phyloP scores from a whole-genome alignment of 116 monocot genomes.

The Papilionanthe hybrid region DNA sequence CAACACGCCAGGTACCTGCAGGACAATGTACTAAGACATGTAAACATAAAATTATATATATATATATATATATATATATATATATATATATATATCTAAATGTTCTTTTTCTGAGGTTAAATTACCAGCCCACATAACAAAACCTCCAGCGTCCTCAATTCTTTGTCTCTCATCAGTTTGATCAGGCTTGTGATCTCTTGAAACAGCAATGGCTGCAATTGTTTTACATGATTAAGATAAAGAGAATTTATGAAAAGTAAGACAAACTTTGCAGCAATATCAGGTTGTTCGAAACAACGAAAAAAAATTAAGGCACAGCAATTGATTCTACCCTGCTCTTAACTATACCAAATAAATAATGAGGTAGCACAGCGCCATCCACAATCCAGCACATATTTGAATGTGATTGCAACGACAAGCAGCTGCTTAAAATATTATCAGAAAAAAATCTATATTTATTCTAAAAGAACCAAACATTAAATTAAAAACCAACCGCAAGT shows the following conservation, averaged over 20 bases:
- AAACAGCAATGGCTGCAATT: constrained; percentile 81
- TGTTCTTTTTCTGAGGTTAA: neutral
- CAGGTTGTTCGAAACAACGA: neutral
- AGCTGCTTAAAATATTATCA: too few species aligned
- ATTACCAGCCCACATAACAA: constrained; percentile 95
- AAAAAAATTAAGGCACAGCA: neutral
- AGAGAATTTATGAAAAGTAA: neutral
- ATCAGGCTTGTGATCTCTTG: constrained; percentile 91
- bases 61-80: neutral
- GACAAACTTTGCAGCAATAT: neutral
- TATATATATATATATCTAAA: neutral
- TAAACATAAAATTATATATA: neutral
- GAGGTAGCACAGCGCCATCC: too few species aligned
- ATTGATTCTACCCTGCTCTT: too few species aligned
- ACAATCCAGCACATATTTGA: too few species aligned
- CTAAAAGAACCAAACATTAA: too few species aligned
- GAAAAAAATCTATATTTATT: too few species aligned
- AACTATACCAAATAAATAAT: too few species aligned
- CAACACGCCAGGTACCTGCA: constrained; percentile 88
- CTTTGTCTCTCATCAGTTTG: constrained; percentile 79
- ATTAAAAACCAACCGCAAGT: too few species aligned
- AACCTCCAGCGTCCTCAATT: constrained; percentile 91
- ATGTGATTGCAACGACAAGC: too few species aligned
- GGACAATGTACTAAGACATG: neutral
- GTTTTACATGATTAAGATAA: neutral